These are phyloP conservation scores for Effrenium voratum DNA, from an alignment of 73 alveolate genomes.

Conservation along the genomic window DNA sequence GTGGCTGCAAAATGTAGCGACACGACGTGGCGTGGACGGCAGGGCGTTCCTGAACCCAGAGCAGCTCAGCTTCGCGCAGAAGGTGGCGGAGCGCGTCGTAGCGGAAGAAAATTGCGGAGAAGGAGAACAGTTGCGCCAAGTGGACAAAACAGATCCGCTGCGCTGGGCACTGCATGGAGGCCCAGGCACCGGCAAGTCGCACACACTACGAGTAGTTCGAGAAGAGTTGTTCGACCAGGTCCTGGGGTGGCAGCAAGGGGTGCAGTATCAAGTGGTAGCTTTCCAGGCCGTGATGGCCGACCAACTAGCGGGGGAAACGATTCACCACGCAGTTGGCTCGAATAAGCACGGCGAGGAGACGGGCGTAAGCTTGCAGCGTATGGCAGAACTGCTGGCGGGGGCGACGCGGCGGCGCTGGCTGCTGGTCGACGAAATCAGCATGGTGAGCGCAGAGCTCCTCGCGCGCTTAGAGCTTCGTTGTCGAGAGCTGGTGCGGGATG, in stretches of 20 bases:
- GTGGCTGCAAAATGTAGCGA: too few relatives aligned
- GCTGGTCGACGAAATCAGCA: not conserved
- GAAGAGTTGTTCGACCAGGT: not conserved
- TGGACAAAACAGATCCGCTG: too few relatives aligned
- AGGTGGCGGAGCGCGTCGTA: too few relatives aligned
- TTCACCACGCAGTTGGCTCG: not conserved
- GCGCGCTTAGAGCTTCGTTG: not conserved
- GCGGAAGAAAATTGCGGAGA: too few relatives aligned
- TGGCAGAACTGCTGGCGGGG: not conserved
- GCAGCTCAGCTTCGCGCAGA: too few relatives aligned
- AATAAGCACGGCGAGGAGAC: not conserved
- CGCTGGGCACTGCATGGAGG: conserved; percentile 1
- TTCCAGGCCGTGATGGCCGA: conserved; percentile 13
- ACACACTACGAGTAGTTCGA: not conserved
- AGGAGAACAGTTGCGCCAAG: too few relatives aligned
- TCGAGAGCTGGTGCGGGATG: conserved; percentile 1
- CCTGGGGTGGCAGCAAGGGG: conserved; percentile 19
- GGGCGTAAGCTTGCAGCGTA: not conserved
- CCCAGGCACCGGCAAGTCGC: conserved; percentile 48
- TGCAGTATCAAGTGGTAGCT: not conserved
- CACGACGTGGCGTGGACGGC: too few relatives aligned
- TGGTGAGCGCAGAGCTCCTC: conserved; percentile 28
- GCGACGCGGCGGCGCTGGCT: conserved; percentile 15
- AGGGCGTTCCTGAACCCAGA: too few relatives aligned
- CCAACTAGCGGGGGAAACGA: not conserved